A percentile compares a stretch with the other conserved stretches of the same genome.
Conservation (phyloP, 257 asterid species). For the Orobanche coerulescens region DNA sequence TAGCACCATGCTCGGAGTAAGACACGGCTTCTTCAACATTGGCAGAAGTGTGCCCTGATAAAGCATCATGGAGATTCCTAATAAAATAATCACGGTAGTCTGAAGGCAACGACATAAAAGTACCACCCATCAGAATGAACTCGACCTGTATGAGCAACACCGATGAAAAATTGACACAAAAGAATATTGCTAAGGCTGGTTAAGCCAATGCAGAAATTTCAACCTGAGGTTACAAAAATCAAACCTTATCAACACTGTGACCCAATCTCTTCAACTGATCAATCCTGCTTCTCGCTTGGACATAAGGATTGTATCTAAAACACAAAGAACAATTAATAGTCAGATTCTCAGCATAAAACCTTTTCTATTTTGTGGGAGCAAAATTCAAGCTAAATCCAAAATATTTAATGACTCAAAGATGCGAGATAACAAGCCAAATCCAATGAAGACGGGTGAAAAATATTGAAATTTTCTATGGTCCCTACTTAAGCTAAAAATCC, state of each 20-base stretch:
- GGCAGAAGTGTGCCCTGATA: conserved; percentile 94
- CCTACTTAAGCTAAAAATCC: neutral
- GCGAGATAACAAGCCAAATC: neutral
- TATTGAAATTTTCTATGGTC: conserved; percentile 1
- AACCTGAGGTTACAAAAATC: conserved; percentile 20
- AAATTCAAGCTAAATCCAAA: neutral
- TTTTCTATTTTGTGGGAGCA: neutral
- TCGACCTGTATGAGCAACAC: conserved; percentile 63
- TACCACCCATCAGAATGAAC: conserved; percentile 98
- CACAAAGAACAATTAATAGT: conserved; percentile 8
- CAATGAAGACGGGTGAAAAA: neutral
- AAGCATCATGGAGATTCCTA: conserved; percentile 95
- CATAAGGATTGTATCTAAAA: conserved; percentile 88
- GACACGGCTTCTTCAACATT: conserved; percentile 97
- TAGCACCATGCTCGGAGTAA: conserved; percentile 89
- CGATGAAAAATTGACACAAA: conserved; percentile 15
- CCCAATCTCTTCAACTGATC: conserved; percentile 98
- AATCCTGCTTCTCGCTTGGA: conserved; percentile 94
- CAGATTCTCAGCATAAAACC: neutral
- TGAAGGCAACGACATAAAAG: conserved; percentile 96
- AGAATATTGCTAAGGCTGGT: neutral
- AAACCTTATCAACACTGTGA: conserved; percentile 97
- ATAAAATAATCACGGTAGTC: conserved; percentile 88
- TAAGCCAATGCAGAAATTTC: conserved; percentile 8
- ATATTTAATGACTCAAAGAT: conserved; percentile 1